These are phyloP conservation scores for Rhizophagus prolifer DNA, from an alignment of 192 early-diverging fungal genomes.

Conservation along the genomic window DNA sequence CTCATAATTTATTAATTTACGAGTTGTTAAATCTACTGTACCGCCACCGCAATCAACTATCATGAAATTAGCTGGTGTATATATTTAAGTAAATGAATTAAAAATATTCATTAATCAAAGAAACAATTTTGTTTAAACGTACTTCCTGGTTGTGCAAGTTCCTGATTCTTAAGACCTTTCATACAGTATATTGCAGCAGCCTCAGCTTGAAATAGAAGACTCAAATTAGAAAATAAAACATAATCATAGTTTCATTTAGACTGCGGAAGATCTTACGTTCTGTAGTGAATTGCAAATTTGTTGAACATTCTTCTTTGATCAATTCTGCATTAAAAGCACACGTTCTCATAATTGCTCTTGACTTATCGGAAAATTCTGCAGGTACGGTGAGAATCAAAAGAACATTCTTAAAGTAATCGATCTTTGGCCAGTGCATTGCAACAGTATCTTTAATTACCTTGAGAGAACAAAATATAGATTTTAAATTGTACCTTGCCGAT, in stretches of 20 bases:
- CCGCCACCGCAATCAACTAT: constrained; percentile 47
- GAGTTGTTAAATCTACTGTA: constrained; percentile 45
- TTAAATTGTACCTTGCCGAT: not conserved
- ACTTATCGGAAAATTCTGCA: constrained; percentile 13
- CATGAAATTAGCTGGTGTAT: constrained; percentile 32
- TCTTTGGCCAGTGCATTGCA: not conserved
- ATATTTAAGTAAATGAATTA: not conserved
- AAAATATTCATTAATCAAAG: not conserved
- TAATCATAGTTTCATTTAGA: not conserved
- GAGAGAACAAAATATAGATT: not conserved
- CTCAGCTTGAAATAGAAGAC: not conserved
- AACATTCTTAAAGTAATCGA: constrained; percentile 6
- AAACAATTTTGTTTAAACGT: not conserved
- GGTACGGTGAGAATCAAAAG: not conserved
- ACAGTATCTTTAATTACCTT: not conserved
- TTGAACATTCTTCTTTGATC: constrained; percentile 29
- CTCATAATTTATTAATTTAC: constrained; percentile 16
- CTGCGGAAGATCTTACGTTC: not conserved
- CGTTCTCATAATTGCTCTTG: constrained; percentile 53
- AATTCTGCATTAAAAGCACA: constrained; percentile 51
- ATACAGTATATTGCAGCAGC: not conserved
- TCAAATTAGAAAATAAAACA: not conserved
- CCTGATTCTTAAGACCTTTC: not conserved
- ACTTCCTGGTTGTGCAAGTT: not conserved
- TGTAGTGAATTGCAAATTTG: not conserved